phyloP scores from a whole-genome alignment of 192 early-diverging fungal genomes.

The Podila clonocystis region DNA sequence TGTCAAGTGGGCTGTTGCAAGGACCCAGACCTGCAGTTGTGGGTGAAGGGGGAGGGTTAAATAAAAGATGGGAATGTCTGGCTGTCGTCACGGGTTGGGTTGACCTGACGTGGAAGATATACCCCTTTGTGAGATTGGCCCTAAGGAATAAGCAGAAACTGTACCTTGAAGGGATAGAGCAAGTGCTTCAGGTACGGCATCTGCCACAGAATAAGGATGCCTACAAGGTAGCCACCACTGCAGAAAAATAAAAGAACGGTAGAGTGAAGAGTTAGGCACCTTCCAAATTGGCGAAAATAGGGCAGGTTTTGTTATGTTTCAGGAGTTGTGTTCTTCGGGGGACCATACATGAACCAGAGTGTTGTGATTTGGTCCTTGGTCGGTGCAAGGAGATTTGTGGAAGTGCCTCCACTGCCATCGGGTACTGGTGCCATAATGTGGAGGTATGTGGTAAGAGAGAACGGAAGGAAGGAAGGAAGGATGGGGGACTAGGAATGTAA shows the following conservation, averaged over 20 bases:
- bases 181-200: slow-evolving; percentile 86
- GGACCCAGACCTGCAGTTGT: too few species aligned
- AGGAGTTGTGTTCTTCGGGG: background rate
- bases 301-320: slow-evolving; percentile 36
- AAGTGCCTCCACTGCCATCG: slow-evolving; percentile 1
- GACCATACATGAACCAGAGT: slow-evolving; percentile 44
- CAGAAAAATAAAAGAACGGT: slow-evolving; percentile 14
- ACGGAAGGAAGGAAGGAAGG: background rate
- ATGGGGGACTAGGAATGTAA: background rate
- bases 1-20: too few species aligned
- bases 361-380: slow-evolving; percentile 43
- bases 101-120: too few species aligned
- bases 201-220: slow-evolving; percentile 85
- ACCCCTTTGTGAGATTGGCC: too few species aligned
- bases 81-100: too few species aligned
- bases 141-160: too few species aligned
- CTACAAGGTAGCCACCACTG: slow-evolving; percentile 74
- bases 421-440: slow-evolving; percentile 30
- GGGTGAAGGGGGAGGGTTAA: too few species aligned
- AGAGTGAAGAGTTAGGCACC: background rate
- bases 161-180: slow-evolving; percentile 94
- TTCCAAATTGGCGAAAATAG: slow-evolving; percentile 13
- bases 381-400: slow-evolving; percentile 19
- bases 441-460: background rate
- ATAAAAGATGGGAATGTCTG: too few species aligned